Conservation (phyloP, 2,329 filamentous ascomycete genomes). For the Apiospora sp. region DNA sequence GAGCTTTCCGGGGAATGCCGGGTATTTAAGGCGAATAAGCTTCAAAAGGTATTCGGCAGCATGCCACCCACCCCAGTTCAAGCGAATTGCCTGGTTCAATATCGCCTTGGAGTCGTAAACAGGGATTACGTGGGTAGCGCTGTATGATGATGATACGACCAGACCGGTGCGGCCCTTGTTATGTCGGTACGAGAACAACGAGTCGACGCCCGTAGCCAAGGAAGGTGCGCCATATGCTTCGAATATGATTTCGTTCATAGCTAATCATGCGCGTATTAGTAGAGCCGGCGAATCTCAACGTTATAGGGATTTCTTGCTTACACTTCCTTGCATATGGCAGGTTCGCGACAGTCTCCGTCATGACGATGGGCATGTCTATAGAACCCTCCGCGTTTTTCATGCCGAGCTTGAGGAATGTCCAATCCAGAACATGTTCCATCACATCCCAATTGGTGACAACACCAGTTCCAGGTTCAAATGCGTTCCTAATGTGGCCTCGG, state of each 20-base stretch:
- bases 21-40: slow-evolving; percentile 90
- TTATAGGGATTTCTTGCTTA: slow-evolving; percentile 53
- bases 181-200: slow-evolving; percentile 92
- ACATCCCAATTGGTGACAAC: slow-evolving; percentile 98
- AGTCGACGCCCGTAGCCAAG: slow-evolving; percentile 93
- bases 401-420: slow-evolving; percentile 92
- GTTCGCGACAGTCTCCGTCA: slow-evolving; percentile 96
- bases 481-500: slow-evolving; percentile 85
- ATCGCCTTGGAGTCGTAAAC: slow-evolving; percentile 87
- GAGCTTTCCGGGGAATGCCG: slow-evolving; percentile 84
- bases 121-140: slow-evolving; percentile 93
- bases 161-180: slow-evolving; percentile 89
- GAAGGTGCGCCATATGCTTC: slow-evolving; percentile 94
- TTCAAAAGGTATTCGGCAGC: slow-evolving; percentile 91
- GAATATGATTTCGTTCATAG: slow-evolving; percentile 97
- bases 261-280: slow-evolving; percentile 52
- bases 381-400: slow-evolving; percentile 77
- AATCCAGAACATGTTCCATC: slow-evolving; percentile 93
- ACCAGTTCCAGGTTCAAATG: slow-evolving; percentile 89
- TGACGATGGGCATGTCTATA: slow-evolving; percentile 87
- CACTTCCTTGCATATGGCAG: slow-evolving; percentile 87
- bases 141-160: slow-evolving; percentile 90
- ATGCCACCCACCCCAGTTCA: slow-evolving; percentile 96
- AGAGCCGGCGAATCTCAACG: not conserved
- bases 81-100: slow-evolving; percentile 81